A percentile compares a stretch with the other conserved stretches of the same genome.
phyloP scores from a whole-genome alignment of 2,329 filamentous ascomycete genomes.

The Ophiostoma triangulosporum region DNA sequence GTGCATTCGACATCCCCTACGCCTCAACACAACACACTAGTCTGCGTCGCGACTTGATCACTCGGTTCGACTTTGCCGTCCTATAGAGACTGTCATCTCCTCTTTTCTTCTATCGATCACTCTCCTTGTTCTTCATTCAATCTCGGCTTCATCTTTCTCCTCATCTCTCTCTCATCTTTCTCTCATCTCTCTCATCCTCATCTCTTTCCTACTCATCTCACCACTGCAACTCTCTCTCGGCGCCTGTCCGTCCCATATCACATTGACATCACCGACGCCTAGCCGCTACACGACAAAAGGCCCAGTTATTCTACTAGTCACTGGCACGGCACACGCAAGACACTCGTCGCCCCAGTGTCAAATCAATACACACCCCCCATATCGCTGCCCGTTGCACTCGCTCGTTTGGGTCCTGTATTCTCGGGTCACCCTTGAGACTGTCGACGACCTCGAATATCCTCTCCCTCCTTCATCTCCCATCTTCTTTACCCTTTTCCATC shows the following conservation, averaged over 20 bases:
- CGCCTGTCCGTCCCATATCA: no score
- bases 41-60: neutral
- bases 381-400: neutral
- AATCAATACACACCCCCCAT: neutral
- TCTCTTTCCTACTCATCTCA: no score
- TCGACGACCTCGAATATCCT: neutral
- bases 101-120: neutral
- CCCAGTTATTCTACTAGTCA: constrained; percentile 3
- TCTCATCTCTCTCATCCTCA: neutral
- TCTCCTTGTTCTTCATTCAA: neutral
- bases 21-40: neutral
- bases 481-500: neutral
- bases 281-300: neutral
- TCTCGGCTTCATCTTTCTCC: no score
- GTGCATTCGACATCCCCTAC: neutral
- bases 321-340: constrained; percentile 4
- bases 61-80: neutral
- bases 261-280: no score
- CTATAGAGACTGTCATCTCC: neutral
- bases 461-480: neutral
- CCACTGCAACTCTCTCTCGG: no score
- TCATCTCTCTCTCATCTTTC: no score
- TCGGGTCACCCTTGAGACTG: neutral
- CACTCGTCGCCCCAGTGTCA: neutral
- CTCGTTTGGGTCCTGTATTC: neutral